Percentiles rank a stretch among this genome's conserved stretches.
phyloP scores from a whole-genome alignment of 257 asterid species.

The Solanum sitiens region DNA sequence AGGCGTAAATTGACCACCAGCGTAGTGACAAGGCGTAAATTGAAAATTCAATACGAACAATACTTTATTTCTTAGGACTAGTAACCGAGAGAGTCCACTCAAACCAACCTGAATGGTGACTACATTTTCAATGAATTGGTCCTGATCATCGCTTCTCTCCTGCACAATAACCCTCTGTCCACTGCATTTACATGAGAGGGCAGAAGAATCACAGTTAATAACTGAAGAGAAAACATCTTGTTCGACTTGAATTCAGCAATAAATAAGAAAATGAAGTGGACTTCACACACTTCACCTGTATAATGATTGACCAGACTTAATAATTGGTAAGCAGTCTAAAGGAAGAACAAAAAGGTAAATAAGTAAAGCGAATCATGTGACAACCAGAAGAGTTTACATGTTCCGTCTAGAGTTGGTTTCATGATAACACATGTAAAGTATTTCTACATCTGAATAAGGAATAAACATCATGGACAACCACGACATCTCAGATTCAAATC shows the following conservation, averaged over 20 bases:
- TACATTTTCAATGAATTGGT: constrained; percentile 42
- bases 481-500: not conserved
- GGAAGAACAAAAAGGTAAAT: not conserved
- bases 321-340: not conserved
- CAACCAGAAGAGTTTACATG: not conserved
- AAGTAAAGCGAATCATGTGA: not conserved
- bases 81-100: not conserved
- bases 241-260: not conserved
- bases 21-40: too few relatives aligned
- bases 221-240: not conserved
- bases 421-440: not conserved
- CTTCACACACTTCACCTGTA: not conserved
- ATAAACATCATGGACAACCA: not conserved
- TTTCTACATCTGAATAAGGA: not conserved
- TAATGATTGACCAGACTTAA: not conserved
- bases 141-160: constrained; percentile 41
- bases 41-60: not conserved
- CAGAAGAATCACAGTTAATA: constrained; percentile 5
- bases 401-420: not conserved
- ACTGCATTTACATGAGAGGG: constrained; percentile 36
- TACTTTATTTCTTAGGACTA: not conserved
- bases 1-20: not conserved
- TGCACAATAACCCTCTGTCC: constrained; percentile 81
- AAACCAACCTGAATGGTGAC: constrained; percentile 67
- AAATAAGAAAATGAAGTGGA: not conserved